A percentile compares a stretch with the other conserved stretches of the same genome.
Conservation (phyloP, 2,329 filamentous ascomycete genomes). For the Rutstroemia sp. region DNA sequence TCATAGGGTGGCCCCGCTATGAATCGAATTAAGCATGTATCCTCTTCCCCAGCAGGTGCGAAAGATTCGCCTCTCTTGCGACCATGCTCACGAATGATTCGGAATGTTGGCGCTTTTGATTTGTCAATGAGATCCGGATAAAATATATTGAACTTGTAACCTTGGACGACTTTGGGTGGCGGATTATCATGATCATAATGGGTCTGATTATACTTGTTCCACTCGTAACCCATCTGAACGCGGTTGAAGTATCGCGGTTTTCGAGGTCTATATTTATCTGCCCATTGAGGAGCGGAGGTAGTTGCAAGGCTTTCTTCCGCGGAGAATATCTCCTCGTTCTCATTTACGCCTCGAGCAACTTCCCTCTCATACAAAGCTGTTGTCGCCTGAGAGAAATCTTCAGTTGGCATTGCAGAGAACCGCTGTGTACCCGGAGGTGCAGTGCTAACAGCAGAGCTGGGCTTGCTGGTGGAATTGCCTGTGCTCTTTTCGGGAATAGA, state of each 20-base stretch:
- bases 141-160: conserved; percentile 99
- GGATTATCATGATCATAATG: conserved; percentile 99
- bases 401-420: conserved; percentile 61
- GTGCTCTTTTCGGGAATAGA: conserved; percentile 28
- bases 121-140: conserved; percentile 97
- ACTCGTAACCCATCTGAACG: conserved; percentile 98
- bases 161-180: conserved; percentile 94
- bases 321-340: conserved; percentile 93
- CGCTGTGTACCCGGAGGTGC: conserved; percentile 52
- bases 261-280: conserved; percentile 75
- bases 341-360: conserved; percentile 80
- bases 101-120: conserved; percentile 88
- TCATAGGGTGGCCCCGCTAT: conserved; percentile 93
- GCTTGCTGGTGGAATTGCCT: conserved; percentile 28
- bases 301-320: conserved; percentile 74
- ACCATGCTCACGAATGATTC: conserved; percentile 89
- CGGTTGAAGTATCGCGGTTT: conserved; percentile 98
- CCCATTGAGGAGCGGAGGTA: conserved; percentile 65
- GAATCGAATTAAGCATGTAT: conserved; percentile 94
- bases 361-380: conserved; percentile 89
- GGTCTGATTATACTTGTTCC: conserved; percentile 99
- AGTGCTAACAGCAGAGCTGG: conserved; percentile 34
- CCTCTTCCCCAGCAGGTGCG: conserved; percentile 88
- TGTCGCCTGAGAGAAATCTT: conserved; percentile 80
- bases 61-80: conserved; percentile 85